Conservation (phyloP, 495 filamentous ascomycete genomes). For the Bombardia bombarda region DNA sequence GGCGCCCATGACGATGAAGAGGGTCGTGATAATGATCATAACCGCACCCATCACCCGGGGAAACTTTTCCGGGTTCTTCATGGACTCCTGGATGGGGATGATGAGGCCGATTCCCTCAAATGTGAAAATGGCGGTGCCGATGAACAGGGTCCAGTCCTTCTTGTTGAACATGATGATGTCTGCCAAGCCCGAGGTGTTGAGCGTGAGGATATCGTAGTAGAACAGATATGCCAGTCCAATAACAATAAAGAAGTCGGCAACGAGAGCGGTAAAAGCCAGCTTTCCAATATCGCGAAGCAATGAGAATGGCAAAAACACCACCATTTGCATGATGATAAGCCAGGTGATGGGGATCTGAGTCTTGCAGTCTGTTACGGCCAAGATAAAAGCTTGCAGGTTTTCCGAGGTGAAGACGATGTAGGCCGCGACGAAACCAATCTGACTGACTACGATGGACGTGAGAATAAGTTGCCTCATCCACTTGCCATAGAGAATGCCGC, state of each 20-base stretch:
- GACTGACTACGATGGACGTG: conserved; percentile 82
- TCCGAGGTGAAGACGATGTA: conserved; percentile 97
- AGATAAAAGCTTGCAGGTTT: conserved; percentile 90
- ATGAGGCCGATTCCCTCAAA: conserved; percentile 98
- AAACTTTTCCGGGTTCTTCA: conserved; percentile 83
- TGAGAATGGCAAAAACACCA: conserved; percentile 88
- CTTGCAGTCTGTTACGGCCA: conserved; percentile 71
- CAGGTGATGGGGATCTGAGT: conserved; percentile 75
- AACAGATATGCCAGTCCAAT: conserved; percentile 89
- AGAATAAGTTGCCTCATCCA: conserved; percentile 85
- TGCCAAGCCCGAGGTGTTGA: conserved; percentile 65
- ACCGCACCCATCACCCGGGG: conserved; percentile 75
- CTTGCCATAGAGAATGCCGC: conserved; percentile 81
- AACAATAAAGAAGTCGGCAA: conserved; percentile 90
- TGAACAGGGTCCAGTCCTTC: conserved; percentile 88
- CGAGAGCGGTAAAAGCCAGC: conserved; percentile 78
- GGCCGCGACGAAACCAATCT: conserved; percentile 92
- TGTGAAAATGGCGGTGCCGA: conserved; percentile 97
- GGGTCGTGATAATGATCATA: conserved; percentile 87
- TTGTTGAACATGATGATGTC: conserved; percentile 85
- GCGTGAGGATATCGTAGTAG: conserved; percentile 88
- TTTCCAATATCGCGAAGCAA: conserved; percentile 94
- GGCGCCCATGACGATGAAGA: conserved; percentile 87
- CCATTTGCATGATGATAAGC: conserved; percentile 86
- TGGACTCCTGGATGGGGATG: conserved; percentile 96